Percentiles rank a stretch among this genome's conserved stretches.
Evolutionary conservation across 2,329 filamentous ascomycete genomes (phyloP).

Genomic region (Penicillium crustosum): DNA sequence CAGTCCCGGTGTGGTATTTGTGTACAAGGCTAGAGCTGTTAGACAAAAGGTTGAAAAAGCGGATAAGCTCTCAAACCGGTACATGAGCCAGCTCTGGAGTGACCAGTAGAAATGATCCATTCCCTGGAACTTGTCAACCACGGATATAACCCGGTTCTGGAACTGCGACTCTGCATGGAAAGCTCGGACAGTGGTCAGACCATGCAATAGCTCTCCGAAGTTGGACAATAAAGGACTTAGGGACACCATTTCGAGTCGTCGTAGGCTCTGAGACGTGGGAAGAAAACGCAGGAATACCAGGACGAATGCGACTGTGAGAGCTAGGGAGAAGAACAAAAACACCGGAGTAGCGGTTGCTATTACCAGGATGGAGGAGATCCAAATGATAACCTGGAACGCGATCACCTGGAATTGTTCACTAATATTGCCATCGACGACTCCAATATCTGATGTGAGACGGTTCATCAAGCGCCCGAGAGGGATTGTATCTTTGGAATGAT

Average conservation of each 20-base stretch:
- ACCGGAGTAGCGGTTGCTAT: constrained; percentile 76
- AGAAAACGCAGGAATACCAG: constrained; percentile 74
- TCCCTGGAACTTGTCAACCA: constrained; percentile 85
- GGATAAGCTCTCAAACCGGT: constrained; percentile 72
- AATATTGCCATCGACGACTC: constrained; percentile 84
- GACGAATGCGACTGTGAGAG: constrained; percentile 68
- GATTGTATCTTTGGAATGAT: constrained; percentile 63
- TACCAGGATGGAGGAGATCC: constrained; percentile 70
- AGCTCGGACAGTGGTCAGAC: constrained; percentile 80
- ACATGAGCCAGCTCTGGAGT: constrained; percentile 79
- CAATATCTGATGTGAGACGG: constrained; percentile 84
- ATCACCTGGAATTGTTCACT: constrained; percentile 70
- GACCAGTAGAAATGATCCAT: constrained; percentile 97
- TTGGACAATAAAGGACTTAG: constrained; percentile 87
- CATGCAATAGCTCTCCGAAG: constrained; percentile 83
- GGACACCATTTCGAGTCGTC: constrained; percentile 85
- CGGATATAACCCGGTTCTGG: constrained; percentile 73
- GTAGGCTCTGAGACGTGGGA: constrained; percentile 77
- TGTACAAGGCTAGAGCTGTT: constrained; percentile 71
- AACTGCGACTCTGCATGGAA: constrained; percentile 78
- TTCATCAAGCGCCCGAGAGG: constrained; percentile 91
- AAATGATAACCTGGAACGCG: constrained; percentile 68
- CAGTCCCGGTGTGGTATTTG: constrained; percentile 71
- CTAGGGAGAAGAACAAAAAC: constrained; percentile 71
- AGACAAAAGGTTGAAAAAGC: constrained; percentile 71